Evolutionary conservation across 2,329 filamentous ascomycete species (phyloP), one percentile per base, ranked within the genome.

Genomic region (Sporothrix humicola): DNA sequence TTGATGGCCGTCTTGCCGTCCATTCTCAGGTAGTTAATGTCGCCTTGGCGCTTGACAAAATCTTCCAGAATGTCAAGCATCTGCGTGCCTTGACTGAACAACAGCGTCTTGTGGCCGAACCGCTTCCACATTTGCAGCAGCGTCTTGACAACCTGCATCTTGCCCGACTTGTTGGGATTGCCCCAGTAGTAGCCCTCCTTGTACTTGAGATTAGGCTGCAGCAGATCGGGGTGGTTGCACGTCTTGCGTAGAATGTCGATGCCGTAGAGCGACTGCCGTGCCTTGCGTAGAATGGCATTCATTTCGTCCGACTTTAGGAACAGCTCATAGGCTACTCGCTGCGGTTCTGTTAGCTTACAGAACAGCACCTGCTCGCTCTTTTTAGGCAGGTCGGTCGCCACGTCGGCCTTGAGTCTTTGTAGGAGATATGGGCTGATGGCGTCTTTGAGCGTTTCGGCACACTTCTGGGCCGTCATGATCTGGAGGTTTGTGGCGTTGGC

Each of bases 291-390:
- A 73, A 98, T 97, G 0, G 92, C 90, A n/a, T 87, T 88, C 87
- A 98, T 94, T 61, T 97, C 94, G 56, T 93, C 90, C 0, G 95
- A 98, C 20, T 86, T 86, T 2, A 98, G 84, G 77, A 97, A 98
- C 5, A 87, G 85, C 79, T 94, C 89, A 77, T 99, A 99, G 0
- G 91, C 91, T 46, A 91, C 87, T 69, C 93, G 88, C 80, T 99
- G 96, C 15, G 91, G 83, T 71, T 88, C 87, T 0, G 95, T 97
- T 75, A 99, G 85, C 80, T 97, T 97, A 83, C 96, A 98, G 81
- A 99, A 98, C 2, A 99, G 85, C 0, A 99, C 96, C 77, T 97
- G 93, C 80, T 99, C 96, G 69, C 91, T 97, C 86, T 99, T 99
- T 81, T 97, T 93, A 0, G 96, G 96, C 13, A 99, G 84, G 81